phyloP scores from a whole-genome alignment of 208 protist genomes.

The Herpetomonas samuelpessoai region DNA sequence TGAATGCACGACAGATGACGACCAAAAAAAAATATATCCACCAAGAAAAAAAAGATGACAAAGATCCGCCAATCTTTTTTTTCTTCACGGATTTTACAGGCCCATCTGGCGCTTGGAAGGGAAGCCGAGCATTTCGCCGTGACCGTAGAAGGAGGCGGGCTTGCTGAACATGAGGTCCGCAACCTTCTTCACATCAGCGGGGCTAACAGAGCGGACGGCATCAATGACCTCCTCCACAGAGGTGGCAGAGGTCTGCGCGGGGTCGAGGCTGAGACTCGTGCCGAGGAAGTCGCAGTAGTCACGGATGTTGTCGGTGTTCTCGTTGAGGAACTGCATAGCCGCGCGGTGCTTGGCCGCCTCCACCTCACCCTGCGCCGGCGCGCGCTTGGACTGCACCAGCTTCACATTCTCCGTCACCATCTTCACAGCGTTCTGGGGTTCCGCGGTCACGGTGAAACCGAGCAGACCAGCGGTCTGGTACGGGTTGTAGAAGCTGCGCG shows the following conservation, averaged over 20 bases:
- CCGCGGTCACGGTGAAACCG: slow-evolving; percentile 62
- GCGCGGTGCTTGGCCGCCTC: slow-evolving; percentile 66
- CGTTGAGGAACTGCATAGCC: slow-evolving; percentile 43
- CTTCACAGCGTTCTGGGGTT: slow-evolving; percentile 52
- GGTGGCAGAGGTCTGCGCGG: slow-evolving; percentile 29
- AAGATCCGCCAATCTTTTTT: slow-evolving; percentile 15
- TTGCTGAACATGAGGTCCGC: slow-evolving; percentile 65
- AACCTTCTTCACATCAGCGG: slow-evolving; percentile 65
- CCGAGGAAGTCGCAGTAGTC: slow-evolving; percentile 90
- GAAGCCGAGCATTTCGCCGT: slow-evolving; percentile 81
- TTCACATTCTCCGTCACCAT: slow-evolving; percentile 61
- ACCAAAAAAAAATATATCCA: no score
- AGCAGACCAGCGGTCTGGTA: slow-evolving; percentile 78
- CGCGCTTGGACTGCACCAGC: slow-evolving; percentile 42
- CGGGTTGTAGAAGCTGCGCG: slow-evolving; percentile 81
- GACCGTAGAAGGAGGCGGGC: slow-evolving; percentile 65
- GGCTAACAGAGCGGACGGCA: slow-evolving; percentile 50
- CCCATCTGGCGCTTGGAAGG: slow-evolving; percentile 82
- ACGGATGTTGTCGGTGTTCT: slow-evolving; percentile 61
- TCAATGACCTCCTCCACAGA: slow-evolving; percentile 57
- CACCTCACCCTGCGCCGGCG: slow-evolving; percentile 28
- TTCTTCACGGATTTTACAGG: slow-evolving; percentile 28
- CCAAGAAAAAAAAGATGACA: slow-evolving; percentile 2
- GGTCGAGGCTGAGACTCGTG: slow-evolving; percentile 52
- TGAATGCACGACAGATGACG: no score